Evolutionary conservation across 768 basidiomycete species (phyloP).

Genomic region (Russula brevipes): DNA sequence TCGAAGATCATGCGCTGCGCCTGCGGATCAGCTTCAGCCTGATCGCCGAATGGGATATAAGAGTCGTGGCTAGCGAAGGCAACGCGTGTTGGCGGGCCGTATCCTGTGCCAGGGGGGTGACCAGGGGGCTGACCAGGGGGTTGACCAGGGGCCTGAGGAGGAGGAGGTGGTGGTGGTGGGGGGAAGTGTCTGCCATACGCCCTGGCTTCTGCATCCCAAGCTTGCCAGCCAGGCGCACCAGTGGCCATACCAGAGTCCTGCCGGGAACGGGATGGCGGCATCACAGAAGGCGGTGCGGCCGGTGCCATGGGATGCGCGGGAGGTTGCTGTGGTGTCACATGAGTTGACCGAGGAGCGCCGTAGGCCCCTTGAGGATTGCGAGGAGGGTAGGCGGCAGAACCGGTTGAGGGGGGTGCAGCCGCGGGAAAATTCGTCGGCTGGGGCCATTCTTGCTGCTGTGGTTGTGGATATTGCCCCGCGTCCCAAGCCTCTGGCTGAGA

Average conservation of each 20-base stretch:
- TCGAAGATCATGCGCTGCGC: slow-evolving; percentile 17
- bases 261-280: not conserved
- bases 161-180: not conserved
- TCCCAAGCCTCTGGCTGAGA: slow-evolving; percentile 1
- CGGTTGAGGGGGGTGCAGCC: not conserved
- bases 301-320: not conserved
- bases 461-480: slow-evolving; percentile 3
- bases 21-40: slow-evolving; percentile 8
- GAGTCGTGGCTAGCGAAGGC: slow-evolving; percentile 13
- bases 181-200: slow-evolving; percentile 5
- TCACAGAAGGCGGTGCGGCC: not conserved
- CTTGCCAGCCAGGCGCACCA: slow-evolving; percentile 13
- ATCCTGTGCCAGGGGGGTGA: not conserved
- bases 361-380: slow-evolving; percentile 11
- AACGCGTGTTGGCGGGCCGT: slow-evolving; percentile 11
- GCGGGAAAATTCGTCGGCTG: not conserved
- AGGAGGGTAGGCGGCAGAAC: not conserved
- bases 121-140: no score
- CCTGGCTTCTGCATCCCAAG: slow-evolving; percentile 20
- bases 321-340: not conserved
- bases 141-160: not conserved
- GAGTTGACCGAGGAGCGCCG: not conserved
- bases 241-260: not conserved
- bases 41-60: slow-evolving; percentile 9
- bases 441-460: not conserved